Evolutionary conservation across 2,329 filamentous ascomycete species (phyloP).

Genomic region (Colletotrichum tamarilloi): DNA sequence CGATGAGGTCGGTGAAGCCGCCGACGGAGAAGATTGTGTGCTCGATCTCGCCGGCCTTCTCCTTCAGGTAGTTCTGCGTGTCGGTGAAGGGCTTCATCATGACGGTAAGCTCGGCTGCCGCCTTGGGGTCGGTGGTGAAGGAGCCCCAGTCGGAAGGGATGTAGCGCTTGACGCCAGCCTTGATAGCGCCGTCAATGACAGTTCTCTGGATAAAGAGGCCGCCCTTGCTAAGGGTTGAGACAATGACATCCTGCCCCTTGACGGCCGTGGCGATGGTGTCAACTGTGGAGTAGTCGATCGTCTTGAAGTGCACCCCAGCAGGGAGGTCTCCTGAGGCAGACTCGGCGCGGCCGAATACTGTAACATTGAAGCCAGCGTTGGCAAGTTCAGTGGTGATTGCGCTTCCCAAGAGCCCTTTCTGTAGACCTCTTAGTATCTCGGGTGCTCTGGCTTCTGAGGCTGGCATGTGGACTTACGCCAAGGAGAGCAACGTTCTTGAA

Average conservation of each 20-base stretch:
- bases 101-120: slow-evolving; percentile 52
- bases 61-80: slow-evolving; percentile 51
- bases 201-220: slow-evolving; percentile 53
- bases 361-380: slow-evolving; percentile 58
- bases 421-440: slow-evolving; percentile 37
- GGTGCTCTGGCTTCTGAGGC: not conserved
- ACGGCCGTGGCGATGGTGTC: slow-evolving; percentile 57
- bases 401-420: slow-evolving; percentile 51
- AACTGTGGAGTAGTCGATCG: slow-evolving; percentile 35
- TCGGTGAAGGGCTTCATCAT: slow-evolving; percentile 63
- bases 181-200: slow-evolving; percentile 67
- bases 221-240: slow-evolving; percentile 58
- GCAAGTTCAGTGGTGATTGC: slow-evolving; percentile 51
- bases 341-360: slow-evolving; percentile 62
- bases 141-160: slow-evolving; percentile 68
- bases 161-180: slow-evolving; percentile 70
- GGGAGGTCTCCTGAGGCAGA: slow-evolving; percentile 12
- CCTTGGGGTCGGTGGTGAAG: slow-evolving; percentile 39
- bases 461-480: not conserved
- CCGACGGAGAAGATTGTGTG: slow-evolving; percentile 67
- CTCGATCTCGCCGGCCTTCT: slow-evolving; percentile 55
- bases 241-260: slow-evolving; percentile 66
- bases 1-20: slow-evolving; percentile 69
- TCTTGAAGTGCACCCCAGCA: not conserved
- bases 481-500: slow-evolving; percentile 29